A percentile compares a stretch with the other conserved stretches of the same genome.
These are phyloP conservation scores for Pelargonium cotyledonis DNA, from an alignment of 441 rosid species.

Conservation along the genomic window DNA sequence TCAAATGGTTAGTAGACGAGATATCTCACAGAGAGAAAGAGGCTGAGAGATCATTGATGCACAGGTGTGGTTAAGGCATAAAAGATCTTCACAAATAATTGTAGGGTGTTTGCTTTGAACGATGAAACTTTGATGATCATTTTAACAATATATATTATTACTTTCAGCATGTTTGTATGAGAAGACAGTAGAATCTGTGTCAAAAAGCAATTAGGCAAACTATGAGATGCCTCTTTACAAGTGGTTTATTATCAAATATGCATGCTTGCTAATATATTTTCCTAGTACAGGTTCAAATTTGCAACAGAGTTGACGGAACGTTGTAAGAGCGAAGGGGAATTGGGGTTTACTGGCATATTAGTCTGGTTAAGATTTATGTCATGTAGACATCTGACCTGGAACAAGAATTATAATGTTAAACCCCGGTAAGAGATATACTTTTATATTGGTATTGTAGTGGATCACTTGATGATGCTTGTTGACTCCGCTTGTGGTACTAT, in stretches of 20 bases:
- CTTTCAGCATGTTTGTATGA: neutral
- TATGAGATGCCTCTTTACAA: conserved; percentile 11
- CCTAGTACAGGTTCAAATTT: conserved; percentile 48
- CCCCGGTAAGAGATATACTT: conserved; percentile 40
- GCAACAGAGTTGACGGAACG: conserved; percentile 54
- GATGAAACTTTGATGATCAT: conserved; percentile 8
- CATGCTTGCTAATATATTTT: conserved; percentile 20
- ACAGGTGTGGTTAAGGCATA: conserved; percentile 39
- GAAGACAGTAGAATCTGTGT: conserved; percentile 1
- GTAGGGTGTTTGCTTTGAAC: neutral
- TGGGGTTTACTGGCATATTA: conserved; percentile 51
- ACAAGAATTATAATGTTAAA: conserved; percentile 69
- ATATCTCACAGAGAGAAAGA: conserved; percentile 53
- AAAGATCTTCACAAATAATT: conserved; percentile 10
- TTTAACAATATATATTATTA: neutral
- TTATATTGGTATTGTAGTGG: neutral
- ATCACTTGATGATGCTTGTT: neutral
- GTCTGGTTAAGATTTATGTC: conserved; percentile 70
- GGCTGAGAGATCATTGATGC: conserved; percentile 71
- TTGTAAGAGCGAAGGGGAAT: conserved; percentile 48
- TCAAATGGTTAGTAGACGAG: conserved; percentile 65
- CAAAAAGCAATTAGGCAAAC: conserved; percentile 11
- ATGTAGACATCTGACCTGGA: conserved; percentile 58
- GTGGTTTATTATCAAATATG: conserved; percentile 10
- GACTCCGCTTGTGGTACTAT: neutral